Conservation (phyloP, 177 flowering plant genomes). For the Vitis hybrid region DNA sequence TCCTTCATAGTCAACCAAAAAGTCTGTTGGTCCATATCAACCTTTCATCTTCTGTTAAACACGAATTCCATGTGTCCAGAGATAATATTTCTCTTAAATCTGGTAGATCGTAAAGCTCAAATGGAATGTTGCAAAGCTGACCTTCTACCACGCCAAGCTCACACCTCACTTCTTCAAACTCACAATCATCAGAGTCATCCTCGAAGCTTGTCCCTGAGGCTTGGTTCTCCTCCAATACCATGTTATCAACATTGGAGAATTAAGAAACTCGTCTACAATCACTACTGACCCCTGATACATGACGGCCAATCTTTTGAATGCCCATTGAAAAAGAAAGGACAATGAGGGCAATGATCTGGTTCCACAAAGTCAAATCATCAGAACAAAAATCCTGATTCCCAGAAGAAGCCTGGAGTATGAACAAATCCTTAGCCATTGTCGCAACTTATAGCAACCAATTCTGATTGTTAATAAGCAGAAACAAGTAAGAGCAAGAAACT, state of each 20-base stretch:
- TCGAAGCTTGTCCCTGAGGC: conserved; percentile 15
- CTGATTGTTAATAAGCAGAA: too few relatives aligned
- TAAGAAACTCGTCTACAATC: conserved; percentile 4
- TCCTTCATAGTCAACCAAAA: conserved; percentile 37
- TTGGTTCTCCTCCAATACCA: conserved; percentile 8
- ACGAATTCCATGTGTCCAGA: conserved; percentile 37
- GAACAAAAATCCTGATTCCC: conserved; percentile 1
- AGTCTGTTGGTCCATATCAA: conserved; percentile 42
- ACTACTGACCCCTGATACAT: conserved; percentile 8
- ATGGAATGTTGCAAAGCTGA: conserved; percentile 36
- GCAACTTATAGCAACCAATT: too few relatives aligned
- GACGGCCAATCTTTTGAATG: conserved; percentile 20
- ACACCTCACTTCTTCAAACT: conserved; percentile 20
- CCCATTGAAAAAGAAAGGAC: conserved; percentile 27
- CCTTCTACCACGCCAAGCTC: conserved; percentile 33
- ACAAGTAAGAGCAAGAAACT: too few relatives aligned
- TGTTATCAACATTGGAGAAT: conserved; percentile 1
- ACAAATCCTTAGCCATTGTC: neutral
- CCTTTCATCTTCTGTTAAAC: conserved; percentile 39
- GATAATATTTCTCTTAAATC: conserved; percentile 36
- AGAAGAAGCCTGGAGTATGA: conserved; percentile 4
- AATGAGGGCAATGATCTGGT: conserved; percentile 5
- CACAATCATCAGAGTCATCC: conserved; percentile 24
- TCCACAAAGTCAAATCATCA: conserved; percentile 9
- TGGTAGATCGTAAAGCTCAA: conserved; percentile 38